These are phyloP conservation scores for Coemansia sp. DNA, from an alignment of 192 early-diverging fungal species.

Conservation along the genomic window DNA sequence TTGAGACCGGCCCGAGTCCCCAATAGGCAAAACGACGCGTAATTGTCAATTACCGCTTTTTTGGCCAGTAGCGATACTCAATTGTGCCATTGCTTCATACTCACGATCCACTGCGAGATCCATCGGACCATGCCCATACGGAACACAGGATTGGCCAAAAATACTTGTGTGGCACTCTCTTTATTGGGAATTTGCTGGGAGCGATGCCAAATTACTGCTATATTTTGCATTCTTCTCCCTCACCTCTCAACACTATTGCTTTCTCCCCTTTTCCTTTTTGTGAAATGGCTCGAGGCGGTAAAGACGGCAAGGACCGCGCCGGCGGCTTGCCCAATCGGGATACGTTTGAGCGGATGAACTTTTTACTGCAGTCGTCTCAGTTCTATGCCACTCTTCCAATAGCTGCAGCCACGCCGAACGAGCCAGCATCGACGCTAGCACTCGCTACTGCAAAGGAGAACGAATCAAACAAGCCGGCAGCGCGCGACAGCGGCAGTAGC, in stretches of 20 bases:
- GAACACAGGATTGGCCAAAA: too few relatives aligned
- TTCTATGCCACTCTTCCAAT: constrained; percentile 17
- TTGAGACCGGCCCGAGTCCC: constrained; percentile 3
- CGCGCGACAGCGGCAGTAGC: background rate
- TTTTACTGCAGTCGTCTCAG: constrained; percentile 48
- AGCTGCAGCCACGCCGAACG: background rate
- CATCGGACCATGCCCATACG: too few relatives aligned
- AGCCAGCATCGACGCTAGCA: background rate
- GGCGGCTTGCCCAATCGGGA: constrained; percentile 44
- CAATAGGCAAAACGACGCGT: background rate
- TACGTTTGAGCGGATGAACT: constrained; percentile 50
- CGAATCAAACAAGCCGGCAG: background rate
- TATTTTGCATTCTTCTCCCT: too few relatives aligned
- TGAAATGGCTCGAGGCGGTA: background rate
- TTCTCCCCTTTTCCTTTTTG: background rate
- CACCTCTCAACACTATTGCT: background rate
- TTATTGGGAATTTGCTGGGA: too few relatives aligned
- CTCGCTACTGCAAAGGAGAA: background rate
- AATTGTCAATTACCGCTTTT: background rate
- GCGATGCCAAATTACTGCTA: too few relatives aligned
- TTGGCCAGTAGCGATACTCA: background rate
- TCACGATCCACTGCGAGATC: background rate
- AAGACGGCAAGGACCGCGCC: constrained; percentile 1
- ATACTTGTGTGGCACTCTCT: too few relatives aligned
- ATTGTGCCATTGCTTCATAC: background rate